Evolutionary conservation across 768 basidiomycete genomes (phyloP).

Genomic region (Leccinellum rugosiceps): DNA sequence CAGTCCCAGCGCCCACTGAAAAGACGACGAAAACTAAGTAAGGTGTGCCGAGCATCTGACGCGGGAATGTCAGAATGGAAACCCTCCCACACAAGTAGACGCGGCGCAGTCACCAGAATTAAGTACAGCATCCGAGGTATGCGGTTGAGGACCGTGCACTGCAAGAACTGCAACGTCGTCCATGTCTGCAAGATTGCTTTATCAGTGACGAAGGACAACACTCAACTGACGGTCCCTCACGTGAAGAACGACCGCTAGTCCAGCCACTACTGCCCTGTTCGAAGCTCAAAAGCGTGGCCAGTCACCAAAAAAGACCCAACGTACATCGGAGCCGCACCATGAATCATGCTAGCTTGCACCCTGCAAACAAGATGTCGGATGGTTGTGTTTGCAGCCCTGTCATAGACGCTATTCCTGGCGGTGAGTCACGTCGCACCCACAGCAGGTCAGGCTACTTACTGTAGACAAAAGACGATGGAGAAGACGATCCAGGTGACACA

Average conservation of each 20-base stretch:
- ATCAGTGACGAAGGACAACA: neutral
- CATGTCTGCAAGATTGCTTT: slow-evolving; percentile 31
- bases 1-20: slow-evolving; percentile 36
- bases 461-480: slow-evolving; percentile 48
- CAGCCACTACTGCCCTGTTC: slow-evolving; percentile 41
- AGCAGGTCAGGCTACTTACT: slow-evolving; percentile 37
- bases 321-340: slow-evolving; percentile 54
- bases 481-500: slow-evolving; percentile 55
- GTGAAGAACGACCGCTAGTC: slow-evolving; percentile 40
- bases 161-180: slow-evolving; percentile 32
- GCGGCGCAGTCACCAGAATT: slow-evolving; percentile 21
- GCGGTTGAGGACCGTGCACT: slow-evolving; percentile 14
- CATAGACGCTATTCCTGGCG: slow-evolving; percentile 30
- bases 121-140: slow-evolving; percentile 25
- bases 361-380: slow-evolving; percentile 39
- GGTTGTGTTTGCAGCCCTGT: slow-evolving; percentile 18
- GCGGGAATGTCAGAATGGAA: slow-evolving; percentile 12
- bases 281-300: neutral
- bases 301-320: slow-evolving; percentile 14
- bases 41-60: slow-evolving; percentile 36
- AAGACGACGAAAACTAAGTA: slow-evolving; percentile 44
- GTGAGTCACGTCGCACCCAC: slow-evolving; percentile 7
- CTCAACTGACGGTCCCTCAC: slow-evolving; percentile 20
- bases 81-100: neutral
- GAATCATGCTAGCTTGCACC: slow-evolving; percentile 50